Conservation (phyloP, 2,329 filamentous ascomycete genomes). For the Furcasterigmium sp. region DNA sequence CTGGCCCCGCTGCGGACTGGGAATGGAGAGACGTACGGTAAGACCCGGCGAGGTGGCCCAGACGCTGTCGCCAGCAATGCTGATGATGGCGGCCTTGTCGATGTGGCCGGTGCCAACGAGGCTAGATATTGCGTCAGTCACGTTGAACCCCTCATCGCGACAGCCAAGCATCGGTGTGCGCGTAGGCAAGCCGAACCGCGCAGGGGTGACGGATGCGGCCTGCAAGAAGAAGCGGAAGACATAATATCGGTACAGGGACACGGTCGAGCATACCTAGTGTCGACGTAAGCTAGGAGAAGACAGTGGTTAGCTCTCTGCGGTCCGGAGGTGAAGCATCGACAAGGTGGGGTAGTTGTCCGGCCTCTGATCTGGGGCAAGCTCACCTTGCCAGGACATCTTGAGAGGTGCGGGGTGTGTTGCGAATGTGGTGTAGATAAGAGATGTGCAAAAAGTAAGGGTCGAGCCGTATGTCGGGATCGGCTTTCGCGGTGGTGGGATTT, state of each 20-base stretch:
- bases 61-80: conserved; percentile 69
- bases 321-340: background rate
- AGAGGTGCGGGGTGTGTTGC: conserved; percentile 8
- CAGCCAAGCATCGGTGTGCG: no score
- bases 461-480: background rate
- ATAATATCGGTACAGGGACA: conserved; percentile 6
- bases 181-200: no score
- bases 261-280: conserved; percentile 36
- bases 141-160: background rate
- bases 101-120: conserved; percentile 74
- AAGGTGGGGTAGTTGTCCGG: conserved; percentile 7
- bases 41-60: conserved; percentile 72
- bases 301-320: conserved; percentile 20
- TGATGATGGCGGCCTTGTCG: conserved; percentile 82
- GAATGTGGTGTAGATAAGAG: conserved; percentile 4
- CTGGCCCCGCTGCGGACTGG: background rate
- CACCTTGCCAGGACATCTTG: conserved; percentile 74
- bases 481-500: conserved; percentile 2
- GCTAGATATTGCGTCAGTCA: conserved; percentile 40
- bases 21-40: conserved; percentile 48
- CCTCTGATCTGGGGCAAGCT: conserved; percentile 12
- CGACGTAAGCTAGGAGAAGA: conserved; percentile 39
- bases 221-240: background rate
- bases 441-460: conserved; percentile 6
- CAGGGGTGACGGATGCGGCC: no score